Percentiles rank a stretch among this genome's conserved stretches.
phyloP scores from a whole-genome alignment of 1,139 yeast species.

The Eremothecium coryli region DNA sequence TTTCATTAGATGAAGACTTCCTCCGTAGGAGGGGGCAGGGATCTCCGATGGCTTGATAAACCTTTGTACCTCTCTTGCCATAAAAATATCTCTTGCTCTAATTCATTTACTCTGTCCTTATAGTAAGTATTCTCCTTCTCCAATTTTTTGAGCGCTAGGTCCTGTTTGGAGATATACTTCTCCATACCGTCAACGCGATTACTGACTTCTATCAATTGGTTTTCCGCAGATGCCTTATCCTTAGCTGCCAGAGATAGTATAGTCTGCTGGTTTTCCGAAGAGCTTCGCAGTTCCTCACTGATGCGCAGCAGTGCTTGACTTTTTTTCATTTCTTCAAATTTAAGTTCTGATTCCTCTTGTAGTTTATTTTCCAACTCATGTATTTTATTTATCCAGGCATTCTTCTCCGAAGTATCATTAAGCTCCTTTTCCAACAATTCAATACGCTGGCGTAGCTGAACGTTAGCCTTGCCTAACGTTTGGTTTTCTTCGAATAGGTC shows the following conservation, averaged over 20 bases:
- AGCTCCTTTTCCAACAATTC: constrained; percentile 32
- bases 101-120: constrained; percentile 33
- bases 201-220: constrained; percentile 25
- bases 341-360: constrained; percentile 28
- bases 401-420: constrained; percentile 35
- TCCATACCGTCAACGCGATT: constrained; percentile 32
- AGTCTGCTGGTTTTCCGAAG: constrained; percentile 21
- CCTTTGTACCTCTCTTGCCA: constrained; percentile 44
- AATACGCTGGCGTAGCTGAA: constrained; percentile 32
- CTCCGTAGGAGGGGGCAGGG: constrained; percentile 14
- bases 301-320: constrained; percentile 32
- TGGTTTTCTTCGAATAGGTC: constrained; percentile 32
- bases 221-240: constrained; percentile 34
- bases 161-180: constrained; percentile 31
- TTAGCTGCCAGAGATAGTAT: constrained; percentile 28
- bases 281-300: constrained; percentile 28
- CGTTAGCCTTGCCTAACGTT: constrained; percentile 28
- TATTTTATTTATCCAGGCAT: constrained; percentile 32
- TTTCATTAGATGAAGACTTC: constrained; percentile 25
- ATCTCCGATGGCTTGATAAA: constrained; percentile 18
- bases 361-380: constrained; percentile 30
- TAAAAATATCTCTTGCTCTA: constrained; percentile 59
- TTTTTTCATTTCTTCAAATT: constrained; percentile 31
- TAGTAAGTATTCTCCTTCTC: constrained; percentile 30
- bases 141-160: constrained; percentile 26